phyloP scores from a whole-genome alignment of 1,284 basidiomycete species.

The Moniliella sp. region DNA sequence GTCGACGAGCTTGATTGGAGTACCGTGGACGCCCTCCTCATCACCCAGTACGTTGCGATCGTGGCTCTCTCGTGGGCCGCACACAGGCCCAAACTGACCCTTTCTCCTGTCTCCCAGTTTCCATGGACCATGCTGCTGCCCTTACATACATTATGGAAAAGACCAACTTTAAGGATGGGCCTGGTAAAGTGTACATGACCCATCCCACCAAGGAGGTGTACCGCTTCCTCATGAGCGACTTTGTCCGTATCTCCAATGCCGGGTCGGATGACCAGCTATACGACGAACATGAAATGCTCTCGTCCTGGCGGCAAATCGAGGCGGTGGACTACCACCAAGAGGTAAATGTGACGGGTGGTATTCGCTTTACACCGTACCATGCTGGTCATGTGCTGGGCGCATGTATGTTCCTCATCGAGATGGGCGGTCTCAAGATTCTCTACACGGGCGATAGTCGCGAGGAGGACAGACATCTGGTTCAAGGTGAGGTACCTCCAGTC shows the following conservation, averaged over 20 bases:
- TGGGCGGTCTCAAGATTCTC: constrained; percentile 72
- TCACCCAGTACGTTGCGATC: constrained; percentile 46
- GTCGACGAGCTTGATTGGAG: constrained; percentile 96
- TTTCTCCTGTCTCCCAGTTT: constrained; percentile 39
- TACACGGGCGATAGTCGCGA: constrained; percentile 95
- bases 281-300: constrained; percentile 54
- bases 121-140: constrained; percentile 86
- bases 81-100: no score
- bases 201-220: constrained; percentile 95
- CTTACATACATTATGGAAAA: constrained; percentile 96
- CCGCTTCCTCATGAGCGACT: constrained; percentile 97
- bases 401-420: constrained; percentile 94
- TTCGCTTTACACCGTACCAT: constrained; percentile 90
- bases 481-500: constrained; percentile 66
- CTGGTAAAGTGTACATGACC: constrained; percentile 68
- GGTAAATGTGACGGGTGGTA: constrained; percentile 45
- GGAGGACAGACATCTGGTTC: constrained; percentile 88
- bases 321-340: constrained; percentile 89
- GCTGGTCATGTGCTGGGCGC: constrained; percentile 92
- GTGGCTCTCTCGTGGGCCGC: no score
- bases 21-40: constrained; percentile 78
- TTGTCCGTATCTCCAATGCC: constrained; percentile 41
- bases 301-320: constrained; percentile 70
- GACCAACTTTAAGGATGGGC: constrained; percentile 31
- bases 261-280: constrained; percentile 32